A percentile compares a stretch with the other conserved stretches of the same genome.
These are phyloP conservation scores for Picea sitchensis DNA, from an alignment of 75 land plant species.

Conservation along the genomic window DNA sequence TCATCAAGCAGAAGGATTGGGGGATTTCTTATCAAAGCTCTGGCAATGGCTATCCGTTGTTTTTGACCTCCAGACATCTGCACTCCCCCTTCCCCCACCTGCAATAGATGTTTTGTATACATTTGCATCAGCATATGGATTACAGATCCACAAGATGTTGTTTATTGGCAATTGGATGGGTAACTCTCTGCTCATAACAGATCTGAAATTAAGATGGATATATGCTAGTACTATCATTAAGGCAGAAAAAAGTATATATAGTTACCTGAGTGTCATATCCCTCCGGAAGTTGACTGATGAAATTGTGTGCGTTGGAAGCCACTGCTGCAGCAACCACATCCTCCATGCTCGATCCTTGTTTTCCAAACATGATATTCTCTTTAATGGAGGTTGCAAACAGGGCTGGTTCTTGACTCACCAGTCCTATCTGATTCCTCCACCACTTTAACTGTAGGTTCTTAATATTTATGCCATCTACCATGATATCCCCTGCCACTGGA, in stretches of 20 bases:
- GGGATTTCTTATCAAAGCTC: slow-evolving; percentile 14
- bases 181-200: no score
- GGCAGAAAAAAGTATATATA: not conserved
- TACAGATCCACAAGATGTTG: no score
- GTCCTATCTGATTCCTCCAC: slow-evolving; percentile 65
- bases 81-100: slow-evolving; percentile 9
- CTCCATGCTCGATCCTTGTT: slow-evolving; percentile 60
- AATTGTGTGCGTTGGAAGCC: slow-evolving; percentile 74
- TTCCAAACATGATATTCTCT: slow-evolving; percentile 72
- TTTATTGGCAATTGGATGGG: no score
- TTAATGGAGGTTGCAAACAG: slow-evolving; percentile 74
- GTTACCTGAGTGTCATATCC: slow-evolving; percentile 63
- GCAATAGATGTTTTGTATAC: not conserved
- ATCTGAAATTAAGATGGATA: no score
- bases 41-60: slow-evolving; percentile 14
- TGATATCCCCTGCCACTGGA: slow-evolving; percentile 44
- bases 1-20: slow-evolving; percentile 17
- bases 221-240: no score
- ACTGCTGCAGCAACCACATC: slow-evolving; percentile 60
- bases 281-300: slow-evolving; percentile 57
- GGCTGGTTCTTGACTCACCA: slow-evolving; percentile 81
- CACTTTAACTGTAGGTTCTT: slow-evolving; percentile 56
- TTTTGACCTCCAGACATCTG: slow-evolving; percentile 20
- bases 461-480: slow-evolving; percentile 58
- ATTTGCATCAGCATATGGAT: no score